Evolutionary conservation across 805 yeast genomes (phyloP), one percentile per base, ranked within the genome.

Genomic region (Dipodascopsis tothii): DNA sequence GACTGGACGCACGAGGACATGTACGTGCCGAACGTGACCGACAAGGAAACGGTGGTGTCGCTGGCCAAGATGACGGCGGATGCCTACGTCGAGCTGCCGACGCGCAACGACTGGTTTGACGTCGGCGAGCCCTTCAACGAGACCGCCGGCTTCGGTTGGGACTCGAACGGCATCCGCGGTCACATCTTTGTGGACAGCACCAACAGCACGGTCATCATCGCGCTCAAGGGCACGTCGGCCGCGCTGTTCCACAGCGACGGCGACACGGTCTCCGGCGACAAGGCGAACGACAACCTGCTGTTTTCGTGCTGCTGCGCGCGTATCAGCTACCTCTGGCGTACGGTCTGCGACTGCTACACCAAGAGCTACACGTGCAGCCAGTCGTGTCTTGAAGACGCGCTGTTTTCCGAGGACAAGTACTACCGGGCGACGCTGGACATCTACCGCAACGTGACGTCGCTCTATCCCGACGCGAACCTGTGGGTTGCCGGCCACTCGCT

Each of bases 231-330:
- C 1, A 92, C 98, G 1, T 77, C 96, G 0, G 84, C 90, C 0
- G 80, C 80, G 3, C 57, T 81, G 11, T 67, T 66, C 49, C 52
- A 56, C 34, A 45, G 43, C 32, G 72, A 69, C 61, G 79, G 59
- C 1, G 95, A 83, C 41, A 92, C 98, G 0, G 81, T 84, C 0
- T 75, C 72, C 0, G 78, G 77, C 46, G 98, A 92, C 61, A 87
- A 86, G 61, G 64, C 73, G 25, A 92, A 92, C 60, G 98, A 92
- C 62, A 92, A 92, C 59, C 60, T 92, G 45, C 65, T 92, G 27
- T 92, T 92, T 61, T 84, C 94, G 9, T 92, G 98, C 62, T 92
- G 98, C 62, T 92, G 98, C 65, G 98, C 96, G 0, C 74, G 98
- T 33, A 81, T 92, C 2, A 77, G 92, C 28, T 90, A 90, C 55